Evolutionary conservation across 2,329 filamentous ascomycete species (phyloP).

Genomic region (Claviceps sp.): DNA sequence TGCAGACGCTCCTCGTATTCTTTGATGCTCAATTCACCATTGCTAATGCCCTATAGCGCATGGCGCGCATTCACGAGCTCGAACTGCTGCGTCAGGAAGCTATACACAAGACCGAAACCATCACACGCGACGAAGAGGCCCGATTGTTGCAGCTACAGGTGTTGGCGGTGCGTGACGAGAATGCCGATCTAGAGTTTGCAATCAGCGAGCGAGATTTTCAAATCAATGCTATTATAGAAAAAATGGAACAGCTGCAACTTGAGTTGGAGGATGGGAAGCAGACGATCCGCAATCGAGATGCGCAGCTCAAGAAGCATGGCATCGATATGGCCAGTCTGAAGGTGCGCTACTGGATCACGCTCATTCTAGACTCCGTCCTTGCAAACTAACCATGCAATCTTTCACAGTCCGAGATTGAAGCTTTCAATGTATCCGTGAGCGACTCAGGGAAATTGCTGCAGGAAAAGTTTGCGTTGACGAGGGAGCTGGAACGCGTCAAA

Average conservation of each 20-base stretch:
- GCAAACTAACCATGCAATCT: not conserved
- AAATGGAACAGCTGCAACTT: slow-evolving; percentile 25
- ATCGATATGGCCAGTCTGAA: slow-evolving; percentile 34
- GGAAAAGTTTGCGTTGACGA: slow-evolving; percentile 39
- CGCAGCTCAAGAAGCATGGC: slow-evolving; percentile 33
- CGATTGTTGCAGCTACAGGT: slow-evolving; percentile 57
- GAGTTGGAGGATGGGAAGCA: slow-evolving; percentile 32
- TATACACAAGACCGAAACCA: slow-evolving; percentile 49
- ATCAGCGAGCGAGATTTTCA: slow-evolving; percentile 46
- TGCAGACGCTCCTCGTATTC: not conserved
- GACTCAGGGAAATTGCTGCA: slow-evolving; percentile 58
- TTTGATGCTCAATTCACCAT: slow-evolving; percentile 1
- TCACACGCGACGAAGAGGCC: slow-evolving; percentile 62
- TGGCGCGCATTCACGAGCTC: slow-evolving; percentile 37
- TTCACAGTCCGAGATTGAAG: slow-evolving; percentile 53
- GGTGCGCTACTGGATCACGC: slow-evolving; percentile 17
- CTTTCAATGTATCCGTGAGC: slow-evolving; percentile 51
- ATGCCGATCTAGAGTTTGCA: slow-evolving; percentile 51
- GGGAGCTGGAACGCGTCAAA: slow-evolving; percentile 38
- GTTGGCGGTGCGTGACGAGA: slow-evolving; percentile 63
- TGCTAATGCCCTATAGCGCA: slow-evolving; percentile 22
- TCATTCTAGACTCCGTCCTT: no score
- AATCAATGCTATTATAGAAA: slow-evolving; percentile 32
- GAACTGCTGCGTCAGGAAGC: slow-evolving; percentile 59
- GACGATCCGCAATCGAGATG: slow-evolving; percentile 30